Evolutionary conservation across 345 rosid species (phyloP), one percentile per base, ranked within the genome.

Genomic region (Rhodomyrtus tomentosa): DNA sequence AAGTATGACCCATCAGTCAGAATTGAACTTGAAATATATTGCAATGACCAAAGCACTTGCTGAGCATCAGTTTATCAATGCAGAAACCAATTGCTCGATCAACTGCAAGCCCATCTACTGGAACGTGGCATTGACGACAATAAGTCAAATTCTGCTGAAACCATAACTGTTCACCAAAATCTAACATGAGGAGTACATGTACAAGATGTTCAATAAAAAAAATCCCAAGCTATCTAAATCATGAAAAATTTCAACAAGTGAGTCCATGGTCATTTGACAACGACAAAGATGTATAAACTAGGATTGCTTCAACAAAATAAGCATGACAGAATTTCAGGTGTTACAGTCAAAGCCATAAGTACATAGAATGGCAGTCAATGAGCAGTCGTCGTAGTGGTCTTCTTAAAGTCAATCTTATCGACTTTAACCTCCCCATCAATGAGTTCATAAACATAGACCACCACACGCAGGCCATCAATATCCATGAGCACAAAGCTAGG

Each of bases 401-500:
- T 95, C 94, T 96, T 96, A 87, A 96, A 96, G 86, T 95, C 99
- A 24, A 96, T 96, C 89, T 96, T 96, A 91, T 96, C 99, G 1
- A 96, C 99, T 87, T 95, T 96, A 55, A 96, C 98, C 87, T 96
- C 98, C 25, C 99, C 98, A 81, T 95, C 99, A 3, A 94, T 90
- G 82, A 96, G 98, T 87, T 96, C 98, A 51, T 96, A 95, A 52
- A 95, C 99, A 87, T 96, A 96, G 50, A 96, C 98, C 84, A 96
- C 98, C 59, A 95, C 98, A 1, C 99, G 95, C 24, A 93, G 87
- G 79, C 98, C 99, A 59, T 96, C 98, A 3, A 96, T 95, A 87
- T 96, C 98, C 98, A 96, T 95, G 85, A 96, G 96, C 81, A 96
- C 96, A 85, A 95, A 96, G 92, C 98, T 95, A 4, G 98, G 99